Evolutionary conservation across 106 monocot species (phyloP).

Genomic region (Phalaenopsis aphrodite): DNA sequence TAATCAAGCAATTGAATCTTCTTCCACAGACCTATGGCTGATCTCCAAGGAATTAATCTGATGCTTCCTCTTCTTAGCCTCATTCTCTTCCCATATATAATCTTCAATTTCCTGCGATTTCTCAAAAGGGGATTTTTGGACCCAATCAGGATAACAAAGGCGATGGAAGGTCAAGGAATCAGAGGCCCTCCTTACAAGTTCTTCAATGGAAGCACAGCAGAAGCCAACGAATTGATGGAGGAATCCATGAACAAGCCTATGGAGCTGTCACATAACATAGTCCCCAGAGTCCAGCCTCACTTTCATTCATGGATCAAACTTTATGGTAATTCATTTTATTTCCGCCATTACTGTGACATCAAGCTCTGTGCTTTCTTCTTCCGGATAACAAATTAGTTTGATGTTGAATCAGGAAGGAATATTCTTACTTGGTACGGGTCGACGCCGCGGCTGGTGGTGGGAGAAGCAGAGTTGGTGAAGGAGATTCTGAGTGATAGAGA

Average conservation of each 20-base stretch:
- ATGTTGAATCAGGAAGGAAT: conserved; percentile 10
- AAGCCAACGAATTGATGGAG: conserved; percentile 7
- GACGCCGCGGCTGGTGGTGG: conserved; percentile 9
- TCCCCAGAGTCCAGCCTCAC: conserved; percentile 7
- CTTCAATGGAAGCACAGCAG: conserved; percentile 12
- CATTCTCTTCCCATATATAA: not conserved
- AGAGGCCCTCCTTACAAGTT: conserved; percentile 14
- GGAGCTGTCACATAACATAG: conserved; percentile 5
- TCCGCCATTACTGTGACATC: not conserved
- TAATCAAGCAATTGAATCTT: not conserved
- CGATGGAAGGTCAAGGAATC: conserved; percentile 16
- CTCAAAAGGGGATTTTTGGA: conserved; percentile 13
- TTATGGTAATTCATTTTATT: conserved; percentile 5
- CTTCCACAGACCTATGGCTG: not conserved
- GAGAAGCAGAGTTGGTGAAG: conserved; percentile 15
- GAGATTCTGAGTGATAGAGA: conserved; percentile 9
- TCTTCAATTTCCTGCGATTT: conserved; percentile 2
- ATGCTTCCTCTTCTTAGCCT: not conserved
- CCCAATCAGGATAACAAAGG: conserved; percentile 10
- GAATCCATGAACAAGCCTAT: not conserved
- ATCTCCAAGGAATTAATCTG: not conserved
- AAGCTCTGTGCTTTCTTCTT: not conserved
- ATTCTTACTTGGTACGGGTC: conserved; percentile 17
- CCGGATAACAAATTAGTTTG: not conserved
- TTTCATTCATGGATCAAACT: conserved; percentile 9